A percentile compares a stretch with the other conserved stretches of the same genome.
Evolutionary conservation across 2,329 filamentous ascomycete species (phyloP).

Genomic region (Sporothrix schenckii): DNA sequence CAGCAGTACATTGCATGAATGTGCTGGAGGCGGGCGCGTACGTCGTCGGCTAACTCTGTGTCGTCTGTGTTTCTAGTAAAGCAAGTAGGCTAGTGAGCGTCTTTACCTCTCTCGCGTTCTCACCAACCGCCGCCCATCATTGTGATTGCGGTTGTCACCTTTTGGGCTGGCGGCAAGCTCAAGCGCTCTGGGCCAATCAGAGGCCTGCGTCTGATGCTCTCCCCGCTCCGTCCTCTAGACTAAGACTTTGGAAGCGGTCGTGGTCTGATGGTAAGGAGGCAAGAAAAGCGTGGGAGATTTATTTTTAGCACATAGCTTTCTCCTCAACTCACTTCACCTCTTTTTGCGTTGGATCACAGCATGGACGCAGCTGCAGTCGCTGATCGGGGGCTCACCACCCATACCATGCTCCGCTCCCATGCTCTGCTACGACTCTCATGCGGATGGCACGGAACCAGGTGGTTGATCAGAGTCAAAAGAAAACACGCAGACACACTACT

Average conservation of each 20-base stretch:
- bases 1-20: conserved; percentile 20
- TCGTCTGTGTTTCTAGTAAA: neutral
- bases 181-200: conserved; percentile 26
- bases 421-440: conserved; percentile 3
- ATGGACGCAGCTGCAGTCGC: conserved; percentile 27
- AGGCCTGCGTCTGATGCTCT: neutral
- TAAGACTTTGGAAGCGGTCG: neutral
- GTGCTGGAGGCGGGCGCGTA: conserved; percentile 15
- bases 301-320: conserved; percentile 12
- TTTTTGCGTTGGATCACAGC: conserved; percentile 10
- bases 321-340: neutral
- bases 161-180: conserved; percentile 28
- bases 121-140: neutral
- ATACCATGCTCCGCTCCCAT: neutral
- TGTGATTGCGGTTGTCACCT: conserved; percentile 29
- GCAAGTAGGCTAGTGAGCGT: neutral
- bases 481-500: neutral
- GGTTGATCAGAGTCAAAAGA: neutral
- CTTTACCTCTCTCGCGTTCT: neutral
- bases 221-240: neutral
- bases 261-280: neutral
- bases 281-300: neutral
- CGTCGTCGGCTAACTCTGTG: neutral
- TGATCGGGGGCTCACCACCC: conserved; percentile 1
- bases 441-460: neutral